Base-by-base conservation (phyloP, 2,329 filamentous ascomycete species). In the Emmonsiellopsis sp. region DNA sequence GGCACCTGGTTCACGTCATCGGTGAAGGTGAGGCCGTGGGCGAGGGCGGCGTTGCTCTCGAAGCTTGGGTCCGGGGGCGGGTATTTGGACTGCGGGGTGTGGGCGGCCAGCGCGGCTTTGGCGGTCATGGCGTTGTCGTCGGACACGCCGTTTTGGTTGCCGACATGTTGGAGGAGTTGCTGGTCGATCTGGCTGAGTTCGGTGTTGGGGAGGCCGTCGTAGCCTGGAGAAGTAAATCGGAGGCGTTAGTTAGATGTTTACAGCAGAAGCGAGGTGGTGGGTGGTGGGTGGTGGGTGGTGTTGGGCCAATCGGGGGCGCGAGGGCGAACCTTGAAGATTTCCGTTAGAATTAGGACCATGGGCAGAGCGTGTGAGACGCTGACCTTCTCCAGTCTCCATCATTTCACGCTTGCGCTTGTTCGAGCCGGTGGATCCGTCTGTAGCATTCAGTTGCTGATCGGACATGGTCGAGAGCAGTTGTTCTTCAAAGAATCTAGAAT, bases 61-160 rank as follows among this genome's bases (percentile, higher is more conserved):
- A 56, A 58, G 30, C 57, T 42, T 5, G 55, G 51, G 35, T 58
- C 58, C 11, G 58, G 56, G 37, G 75, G 64, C 2, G 71, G 71
- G 54, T 75, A 75, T 57, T 73, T 69, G 55, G 71, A 70, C 55
- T 73, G 68, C 35, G 70, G 69, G 45, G 67, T 65, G 38, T 75
- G 73, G 4, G 72, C 71, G 47, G 72, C 72, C 41, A 76, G 64
- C 38, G 73, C 73, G 30, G 73, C 73, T 58, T 75, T 75, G 5
- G 73, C 73, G 20, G 73, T 75, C 51, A 75, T 66, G 30, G 71
- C 66, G 55, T 68, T 75, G 51, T 76, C 73, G 57, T 74, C 71
- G 2, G 74, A 69, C 43, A 77, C 70, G 53, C 78, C 78, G 58
- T 81, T 82, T 57, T 80, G 78, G 47, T 75, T 73, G 8, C 73